These are phyloP conservation scores for Didymellaceae sp. DNA, from an alignment of 2,329 filamentous ascomycete species.

Conservation along the genomic window DNA sequence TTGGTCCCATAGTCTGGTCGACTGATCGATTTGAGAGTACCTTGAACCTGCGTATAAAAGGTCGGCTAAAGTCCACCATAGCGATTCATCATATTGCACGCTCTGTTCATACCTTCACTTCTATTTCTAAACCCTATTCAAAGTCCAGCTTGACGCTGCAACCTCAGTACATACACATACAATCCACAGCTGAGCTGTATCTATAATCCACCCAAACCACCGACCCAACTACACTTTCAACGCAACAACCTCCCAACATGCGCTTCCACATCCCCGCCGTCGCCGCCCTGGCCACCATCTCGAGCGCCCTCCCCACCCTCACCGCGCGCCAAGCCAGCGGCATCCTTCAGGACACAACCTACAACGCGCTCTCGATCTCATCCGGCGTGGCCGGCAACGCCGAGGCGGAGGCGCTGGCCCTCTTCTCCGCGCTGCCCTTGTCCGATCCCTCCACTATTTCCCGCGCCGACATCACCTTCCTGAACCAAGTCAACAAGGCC, in stretches of 20 bases:
- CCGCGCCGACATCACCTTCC: constrained; percentile 57
- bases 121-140: constrained; percentile 15
- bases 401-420: constrained; percentile 60
- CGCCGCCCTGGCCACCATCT: constrained; percentile 36
- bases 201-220: constrained; percentile 3
- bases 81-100: constrained; percentile 27
- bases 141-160: constrained; percentile 40
- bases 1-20: no score
- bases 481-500: constrained; percentile 59
- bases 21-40: background rate
- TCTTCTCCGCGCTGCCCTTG: constrained; percentile 61
- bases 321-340: constrained; percentile 28
- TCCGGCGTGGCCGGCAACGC: constrained; percentile 61
- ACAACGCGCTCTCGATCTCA: constrained; percentile 57
- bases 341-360: constrained; percentile 41
- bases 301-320: constrained; percentile 35
- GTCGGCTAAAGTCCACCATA: constrained; percentile 1
- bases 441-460: constrained; percentile 57
- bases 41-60: constrained; percentile 12
- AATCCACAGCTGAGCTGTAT: constrained; percentile 38
- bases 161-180: constrained; percentile 16
- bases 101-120: background rate
- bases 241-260: constrained; percentile 32
- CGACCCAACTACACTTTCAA: no score
- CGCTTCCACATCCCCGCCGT: constrained; percentile 37